Conservation (phyloP, 352 stramenopile species). For the Aphanomyces euteiches region DNA sequence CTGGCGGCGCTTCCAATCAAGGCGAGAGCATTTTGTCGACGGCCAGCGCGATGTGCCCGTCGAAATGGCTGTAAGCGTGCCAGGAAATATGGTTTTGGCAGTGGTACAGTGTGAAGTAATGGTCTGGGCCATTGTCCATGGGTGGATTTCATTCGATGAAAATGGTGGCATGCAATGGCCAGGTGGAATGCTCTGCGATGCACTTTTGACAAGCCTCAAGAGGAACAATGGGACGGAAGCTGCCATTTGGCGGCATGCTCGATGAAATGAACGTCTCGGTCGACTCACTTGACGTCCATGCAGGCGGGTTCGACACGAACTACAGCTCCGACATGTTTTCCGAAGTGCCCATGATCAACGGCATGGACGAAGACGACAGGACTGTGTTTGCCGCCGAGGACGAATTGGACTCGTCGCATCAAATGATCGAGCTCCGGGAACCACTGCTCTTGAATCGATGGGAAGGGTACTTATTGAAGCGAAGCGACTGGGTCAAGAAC, state of each 20-base stretch:
- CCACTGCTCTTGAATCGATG: constrained; percentile 35
- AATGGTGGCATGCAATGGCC: too few relatives aligned
- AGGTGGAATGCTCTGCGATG: too few relatives aligned
- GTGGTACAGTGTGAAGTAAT: too few relatives aligned
- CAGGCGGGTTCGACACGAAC: neutral
- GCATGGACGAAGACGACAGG: neutral
- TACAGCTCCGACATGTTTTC: neutral
- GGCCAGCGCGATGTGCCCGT: too few relatives aligned
- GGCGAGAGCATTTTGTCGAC: too few relatives aligned
- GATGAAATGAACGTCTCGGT: constrained; percentile 7
- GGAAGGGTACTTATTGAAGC: constrained; percentile 83
- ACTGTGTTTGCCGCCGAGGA: neutral
- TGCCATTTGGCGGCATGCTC: neutral
- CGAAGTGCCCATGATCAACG: constrained; percentile 2
- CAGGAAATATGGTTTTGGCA: too few relatives aligned
- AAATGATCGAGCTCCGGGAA: constrained; percentile 9
- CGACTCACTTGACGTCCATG: neutral
- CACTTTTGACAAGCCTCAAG: too few relatives aligned
- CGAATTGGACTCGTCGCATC: neutral
- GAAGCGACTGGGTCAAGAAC: constrained; percentile 85
- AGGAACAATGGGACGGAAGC: neutral
- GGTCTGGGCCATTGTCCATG: too few relatives aligned
- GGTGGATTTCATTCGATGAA: too few relatives aligned
- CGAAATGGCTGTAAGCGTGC: too few relatives aligned
- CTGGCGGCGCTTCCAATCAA: too few relatives aligned